Percentiles rank a stretch among this genome's conserved stretches.
phyloP scores from a whole-genome alignment of 306 rosid genomes.

The Vachellia collinsii region DNA sequence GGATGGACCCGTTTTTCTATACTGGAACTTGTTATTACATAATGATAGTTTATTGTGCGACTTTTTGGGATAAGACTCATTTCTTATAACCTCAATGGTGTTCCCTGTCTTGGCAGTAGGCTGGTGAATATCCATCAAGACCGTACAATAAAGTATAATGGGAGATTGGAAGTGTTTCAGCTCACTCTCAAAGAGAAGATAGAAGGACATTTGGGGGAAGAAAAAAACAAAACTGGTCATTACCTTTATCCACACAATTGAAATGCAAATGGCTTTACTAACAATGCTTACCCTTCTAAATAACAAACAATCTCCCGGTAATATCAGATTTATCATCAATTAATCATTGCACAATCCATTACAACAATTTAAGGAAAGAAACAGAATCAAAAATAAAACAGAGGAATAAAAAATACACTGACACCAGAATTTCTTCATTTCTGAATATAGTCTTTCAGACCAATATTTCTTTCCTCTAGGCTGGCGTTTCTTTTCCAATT shows the following conservation, averaged over 20 bases:
- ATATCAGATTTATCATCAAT: conserved; percentile 11
- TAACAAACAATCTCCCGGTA: neutral
- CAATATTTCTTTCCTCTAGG: conserved; percentile 41
- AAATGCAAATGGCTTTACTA: neutral
- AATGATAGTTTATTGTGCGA: too few relatives aligned
- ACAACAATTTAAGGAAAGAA: neutral
- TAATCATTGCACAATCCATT: neutral
- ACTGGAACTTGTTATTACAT: too few relatives aligned
- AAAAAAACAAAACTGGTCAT: neutral
- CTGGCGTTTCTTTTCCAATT: conserved; percentile 69
- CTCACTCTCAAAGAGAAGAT: too few relatives aligned
- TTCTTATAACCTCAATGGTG: too few relatives aligned
- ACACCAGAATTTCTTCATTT: conserved; percentile 36
- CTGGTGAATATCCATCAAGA: conserved; percentile 4
- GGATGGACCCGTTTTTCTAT: too few relatives aligned
- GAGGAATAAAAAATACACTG: conserved; percentile 1
- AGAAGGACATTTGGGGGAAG: too few relatives aligned
- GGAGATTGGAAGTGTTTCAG: too few relatives aligned
- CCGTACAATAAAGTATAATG: neutral
- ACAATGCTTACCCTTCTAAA: neutral
- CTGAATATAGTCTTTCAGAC: conserved; percentile 57
- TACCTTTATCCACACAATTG: neutral
- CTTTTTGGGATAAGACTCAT: too few relatives aligned
- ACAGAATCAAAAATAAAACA: neutral
- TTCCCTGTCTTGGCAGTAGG: neutral